Conservation (phyloP, 2,329 filamentous ascomycete genomes). For the Ceratocystiopsis sp. region DNA sequence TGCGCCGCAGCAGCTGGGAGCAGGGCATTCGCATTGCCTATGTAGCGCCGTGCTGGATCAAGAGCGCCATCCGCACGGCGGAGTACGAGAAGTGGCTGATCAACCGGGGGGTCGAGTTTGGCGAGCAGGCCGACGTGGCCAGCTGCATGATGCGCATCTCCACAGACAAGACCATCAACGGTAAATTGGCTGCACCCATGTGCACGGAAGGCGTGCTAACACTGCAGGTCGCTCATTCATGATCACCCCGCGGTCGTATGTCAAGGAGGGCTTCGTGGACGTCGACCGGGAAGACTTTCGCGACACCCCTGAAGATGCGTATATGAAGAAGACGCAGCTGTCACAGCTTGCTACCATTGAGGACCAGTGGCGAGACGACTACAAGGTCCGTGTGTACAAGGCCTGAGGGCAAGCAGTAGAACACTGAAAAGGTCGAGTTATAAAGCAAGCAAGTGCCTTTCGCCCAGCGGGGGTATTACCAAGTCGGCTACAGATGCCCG, state of each 20-base stretch:
- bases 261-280: conserved; percentile 1
- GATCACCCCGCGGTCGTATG: neutral
- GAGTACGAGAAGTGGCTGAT: conserved; percentile 2
- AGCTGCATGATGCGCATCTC: conserved; percentile 3
- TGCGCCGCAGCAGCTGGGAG: conserved; percentile 2
- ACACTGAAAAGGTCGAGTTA: too few relatives aligned
- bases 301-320: neutral
- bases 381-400: conserved; percentile 1
- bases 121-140: conserved; percentile 2
- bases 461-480: too few relatives aligned
- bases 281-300: conserved; percentile 2
- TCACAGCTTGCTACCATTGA: conserved; percentile 2
- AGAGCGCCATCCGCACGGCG: conserved; percentile 1
- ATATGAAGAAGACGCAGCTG: neutral
- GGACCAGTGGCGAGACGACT: conserved; percentile 3
- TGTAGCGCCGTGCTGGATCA: conserved; percentile 2
- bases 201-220: too few relatives aligned
- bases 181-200: neutral
- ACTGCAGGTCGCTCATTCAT: neutral
- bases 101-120: conserved; percentile 2
- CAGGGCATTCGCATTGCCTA: conserved; percentile 3
- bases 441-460: too few relatives aligned
- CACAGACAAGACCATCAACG: conserved; percentile 1
- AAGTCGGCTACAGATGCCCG: too few relatives aligned
- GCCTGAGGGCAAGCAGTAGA: neutral